phyloP scores from a whole-genome alignment of 768 basidiomycete species.

The Filobasidium floriforme region DNA sequence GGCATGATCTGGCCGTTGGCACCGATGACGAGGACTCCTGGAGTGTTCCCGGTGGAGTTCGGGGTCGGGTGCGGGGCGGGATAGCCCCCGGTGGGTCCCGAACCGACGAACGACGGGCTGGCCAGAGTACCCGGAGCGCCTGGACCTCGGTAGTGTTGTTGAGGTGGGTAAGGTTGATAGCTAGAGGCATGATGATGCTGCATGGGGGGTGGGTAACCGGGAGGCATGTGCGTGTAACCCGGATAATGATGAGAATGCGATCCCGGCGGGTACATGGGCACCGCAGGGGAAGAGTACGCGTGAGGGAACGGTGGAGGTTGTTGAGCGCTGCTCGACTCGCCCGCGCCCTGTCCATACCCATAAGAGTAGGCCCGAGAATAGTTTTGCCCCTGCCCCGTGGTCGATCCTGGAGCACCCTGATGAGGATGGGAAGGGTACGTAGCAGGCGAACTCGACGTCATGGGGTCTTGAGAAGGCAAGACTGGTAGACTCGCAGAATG shows the following conservation, averaged over 20 bases:
- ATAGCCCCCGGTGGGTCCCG: background rate
- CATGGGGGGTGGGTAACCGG: background rate
- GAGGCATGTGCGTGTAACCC: background rate
- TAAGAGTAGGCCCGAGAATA: background rate
- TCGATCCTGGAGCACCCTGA: background rate
- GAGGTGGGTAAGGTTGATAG: background rate
- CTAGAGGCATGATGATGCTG: background rate
- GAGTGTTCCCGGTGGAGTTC: background rate
- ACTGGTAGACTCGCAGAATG: conserved; percentile 7
- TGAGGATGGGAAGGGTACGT: background rate
- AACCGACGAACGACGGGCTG: background rate
- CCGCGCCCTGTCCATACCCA: background rate
- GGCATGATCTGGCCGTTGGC: conserved; percentile 5
- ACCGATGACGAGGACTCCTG: background rate
- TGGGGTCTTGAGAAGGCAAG: conserved; percentile 4
- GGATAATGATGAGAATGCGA: background rate
- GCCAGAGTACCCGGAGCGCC: background rate
- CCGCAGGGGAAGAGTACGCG: background rate
- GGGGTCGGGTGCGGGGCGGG: background rate
- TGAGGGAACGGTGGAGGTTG: background rate
- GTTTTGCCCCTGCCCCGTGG: background rate
- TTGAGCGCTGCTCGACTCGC: background rate
- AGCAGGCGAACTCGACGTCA: background rate
- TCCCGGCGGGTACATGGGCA: conserved; percentile 2
- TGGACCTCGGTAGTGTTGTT: background rate